Evolutionary conservation across 2,329 filamentous ascomycete genomes (phyloP), one percentile per base, ranked within the genome.

Genomic region (Aspergillus melleus): DNA sequence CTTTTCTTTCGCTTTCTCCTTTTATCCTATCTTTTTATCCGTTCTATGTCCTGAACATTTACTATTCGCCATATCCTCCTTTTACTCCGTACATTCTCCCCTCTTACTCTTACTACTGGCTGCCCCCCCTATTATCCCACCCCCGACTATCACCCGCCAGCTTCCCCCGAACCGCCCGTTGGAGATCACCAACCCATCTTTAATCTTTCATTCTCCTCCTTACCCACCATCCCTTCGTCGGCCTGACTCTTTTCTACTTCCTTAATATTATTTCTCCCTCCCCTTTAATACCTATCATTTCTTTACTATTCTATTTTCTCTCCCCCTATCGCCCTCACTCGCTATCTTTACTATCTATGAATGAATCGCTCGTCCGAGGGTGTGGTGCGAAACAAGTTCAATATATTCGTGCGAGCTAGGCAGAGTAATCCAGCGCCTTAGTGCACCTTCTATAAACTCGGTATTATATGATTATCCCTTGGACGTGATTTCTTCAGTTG

Each of bases 401-500:
- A 54, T 52, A 59, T 63, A 59, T 55, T 63, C 57, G 55, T 60
- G 57, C 58, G 62, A 51, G 54, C 57, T 64, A 61, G 54, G 64
- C 57, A 61, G 59, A 54, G 52, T 57, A 55, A 53, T 54, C 44
- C 20, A 54, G 20, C 46, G 16, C 30, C 52, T 60, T 52, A 55
- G 63, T 64, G 62, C 57, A 51, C 59, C 60, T 60, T 61, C 55
- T 54, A 59, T 51, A 59, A 61, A 58, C 61, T 59, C 68, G 57
- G 64, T 66, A 62, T 56, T 65, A 62, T 57, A 61, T 71, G 61
- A 65, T 60, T 58, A 66, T 69, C 61, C 66, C 61, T 63, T 64
- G 68, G 54, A 63, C 66, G 30, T 70, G 71, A 47, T 60, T 62
- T 55, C 54, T 71, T 55, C 66, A 76, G 44, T 67, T 66, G 56